Conservation (phyloP, 2,329 filamentous ascomycete species). For the Blastomyces emzantsi region DNA sequence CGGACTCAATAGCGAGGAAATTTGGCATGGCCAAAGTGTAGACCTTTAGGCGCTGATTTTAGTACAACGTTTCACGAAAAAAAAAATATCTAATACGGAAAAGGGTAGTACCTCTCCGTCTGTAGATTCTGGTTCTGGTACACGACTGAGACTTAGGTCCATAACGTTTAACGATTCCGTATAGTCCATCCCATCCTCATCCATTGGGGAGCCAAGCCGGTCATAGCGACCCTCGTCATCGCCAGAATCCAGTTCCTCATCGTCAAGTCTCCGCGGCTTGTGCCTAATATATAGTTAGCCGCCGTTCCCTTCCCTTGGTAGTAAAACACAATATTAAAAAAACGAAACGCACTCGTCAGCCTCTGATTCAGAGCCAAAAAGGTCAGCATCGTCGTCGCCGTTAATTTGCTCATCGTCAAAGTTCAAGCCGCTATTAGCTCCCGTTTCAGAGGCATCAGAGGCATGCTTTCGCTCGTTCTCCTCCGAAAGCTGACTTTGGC, state of each 20-base stretch:
- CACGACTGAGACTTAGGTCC: slow-evolving; percentile 49
- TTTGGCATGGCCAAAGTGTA: slow-evolving; percentile 57
- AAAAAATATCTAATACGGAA: not conserved
- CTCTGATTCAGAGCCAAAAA: slow-evolving; percentile 42
- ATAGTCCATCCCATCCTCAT: slow-evolving; percentile 35
- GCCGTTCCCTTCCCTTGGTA: not conserved
- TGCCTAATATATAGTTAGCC: slow-evolving; percentile 19
- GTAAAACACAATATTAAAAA: not conserved
- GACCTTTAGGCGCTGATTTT: slow-evolving; percentile 32
- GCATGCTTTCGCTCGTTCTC: slow-evolving; percentile 9
- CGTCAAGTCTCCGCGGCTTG: slow-evolving; percentile 45
- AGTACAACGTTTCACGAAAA: slow-evolving; percentile 5
- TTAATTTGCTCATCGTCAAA: slow-evolving; percentile 26
- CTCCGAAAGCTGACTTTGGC: slow-evolving; percentile 4
- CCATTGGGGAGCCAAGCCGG: slow-evolving; percentile 39
- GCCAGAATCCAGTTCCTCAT: slow-evolving; percentile 55
- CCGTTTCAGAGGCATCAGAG: slow-evolving; percentile 8
- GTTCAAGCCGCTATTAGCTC: slow-evolving; percentile 13
- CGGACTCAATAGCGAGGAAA: slow-evolving; percentile 53
- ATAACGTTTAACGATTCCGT: slow-evolving; percentile 44
- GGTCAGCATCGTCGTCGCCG: slow-evolving; percentile 34
- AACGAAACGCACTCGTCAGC: slow-evolving; percentile 27
- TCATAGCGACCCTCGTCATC: slow-evolving; percentile 52
- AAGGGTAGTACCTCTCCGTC: slow-evolving; percentile 32
- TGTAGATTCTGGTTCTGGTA: slow-evolving; percentile 46